A percentile compares a stretch with the other conserved stretches of the same genome.
Conservation (phyloP, 305 asterid species). For the Ajuga reptans region DNA sequence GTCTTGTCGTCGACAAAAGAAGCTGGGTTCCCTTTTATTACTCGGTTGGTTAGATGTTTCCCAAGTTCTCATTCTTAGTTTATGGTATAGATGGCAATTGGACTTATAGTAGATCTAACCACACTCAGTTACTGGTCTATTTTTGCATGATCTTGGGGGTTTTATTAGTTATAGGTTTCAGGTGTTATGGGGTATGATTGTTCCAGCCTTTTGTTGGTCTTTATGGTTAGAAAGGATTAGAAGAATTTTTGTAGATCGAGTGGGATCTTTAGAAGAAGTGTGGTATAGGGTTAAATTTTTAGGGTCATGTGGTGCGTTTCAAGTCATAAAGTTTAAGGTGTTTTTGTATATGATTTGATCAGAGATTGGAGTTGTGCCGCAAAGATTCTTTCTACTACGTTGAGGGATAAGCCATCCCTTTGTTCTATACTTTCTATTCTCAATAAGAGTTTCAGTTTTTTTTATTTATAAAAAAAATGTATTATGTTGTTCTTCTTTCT, state of each 20-base stretch:
- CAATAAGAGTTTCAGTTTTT: not conserved
- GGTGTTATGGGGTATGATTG: not conserved
- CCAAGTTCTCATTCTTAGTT: not conserved
- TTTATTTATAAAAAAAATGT: not conserved
- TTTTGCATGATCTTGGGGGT: not conserved
- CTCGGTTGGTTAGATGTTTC: conserved; percentile 10
- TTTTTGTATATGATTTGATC: not conserved
- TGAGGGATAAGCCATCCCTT: not conserved
- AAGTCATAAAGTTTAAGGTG: too few relatives aligned
- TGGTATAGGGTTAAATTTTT: too few relatives aligned
- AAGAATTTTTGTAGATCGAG: not conserved
- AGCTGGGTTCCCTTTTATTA: not conserved
- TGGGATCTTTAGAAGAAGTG: not conserved
- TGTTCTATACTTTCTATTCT: not conserved
- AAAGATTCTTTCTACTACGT: not conserved
- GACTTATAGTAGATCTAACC: not conserved
- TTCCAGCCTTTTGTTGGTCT: not conserved
- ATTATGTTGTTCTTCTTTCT: too few relatives aligned
- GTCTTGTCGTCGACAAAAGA: not conserved
- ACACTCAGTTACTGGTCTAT: not conserved
- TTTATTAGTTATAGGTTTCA: not conserved
- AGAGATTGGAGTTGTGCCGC: not conserved
- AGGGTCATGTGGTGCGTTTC: too few relatives aligned
- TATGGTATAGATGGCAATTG: not conserved
- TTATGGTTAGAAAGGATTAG: not conserved